Conservation (phyloP, 768 basidiomycete species). For the Kwoniella mangroviensis region DNA sequence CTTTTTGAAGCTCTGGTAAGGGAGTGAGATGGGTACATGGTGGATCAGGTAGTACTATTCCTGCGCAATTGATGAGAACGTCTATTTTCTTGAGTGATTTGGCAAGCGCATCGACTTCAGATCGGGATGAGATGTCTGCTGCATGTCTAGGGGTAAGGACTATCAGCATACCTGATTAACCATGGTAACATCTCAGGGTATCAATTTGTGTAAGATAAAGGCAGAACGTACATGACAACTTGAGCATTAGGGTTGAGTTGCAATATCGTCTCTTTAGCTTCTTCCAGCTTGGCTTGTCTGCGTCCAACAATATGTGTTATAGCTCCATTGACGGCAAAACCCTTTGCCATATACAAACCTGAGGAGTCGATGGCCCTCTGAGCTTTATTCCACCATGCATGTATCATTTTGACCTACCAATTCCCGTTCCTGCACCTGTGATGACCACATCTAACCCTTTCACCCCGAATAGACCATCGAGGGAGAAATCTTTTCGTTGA, state of each 20-base stretch:
- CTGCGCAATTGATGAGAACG: constrained; percentile 46
- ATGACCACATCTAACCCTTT: constrained; percentile 31
- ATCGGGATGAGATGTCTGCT: constrained; percentile 42
- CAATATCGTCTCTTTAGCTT: constrained; percentile 30
- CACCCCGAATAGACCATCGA: constrained; percentile 28
- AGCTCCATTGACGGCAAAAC: constrained; percentile 43
- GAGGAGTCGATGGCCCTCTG: not conserved
- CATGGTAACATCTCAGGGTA: no score
- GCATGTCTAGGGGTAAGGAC: constrained; percentile 15
- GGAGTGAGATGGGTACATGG: constrained; percentile 30
- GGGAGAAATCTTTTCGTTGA: constrained; percentile 19
- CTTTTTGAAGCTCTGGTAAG: constrained; percentile 28
- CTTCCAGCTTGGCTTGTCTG: constrained; percentile 39
- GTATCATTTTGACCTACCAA: constrained; percentile 15
- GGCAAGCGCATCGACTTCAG: constrained; percentile 25
- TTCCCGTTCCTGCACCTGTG: constrained; percentile 33
- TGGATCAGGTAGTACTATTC: constrained; percentile 29
- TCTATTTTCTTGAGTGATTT: constrained; percentile 20
- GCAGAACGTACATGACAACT: constrained; percentile 10
- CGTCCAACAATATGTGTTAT: constrained; percentile 50
- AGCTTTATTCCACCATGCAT: no score
- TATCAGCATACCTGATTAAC: not conserved
- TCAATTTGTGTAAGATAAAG: no score
- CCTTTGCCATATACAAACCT: constrained; percentile 41
- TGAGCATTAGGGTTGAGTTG: constrained; percentile 25